Evolutionary conservation across 306 rosid genomes (phyloP).

Genomic region (Vigna hirtella): DNA sequence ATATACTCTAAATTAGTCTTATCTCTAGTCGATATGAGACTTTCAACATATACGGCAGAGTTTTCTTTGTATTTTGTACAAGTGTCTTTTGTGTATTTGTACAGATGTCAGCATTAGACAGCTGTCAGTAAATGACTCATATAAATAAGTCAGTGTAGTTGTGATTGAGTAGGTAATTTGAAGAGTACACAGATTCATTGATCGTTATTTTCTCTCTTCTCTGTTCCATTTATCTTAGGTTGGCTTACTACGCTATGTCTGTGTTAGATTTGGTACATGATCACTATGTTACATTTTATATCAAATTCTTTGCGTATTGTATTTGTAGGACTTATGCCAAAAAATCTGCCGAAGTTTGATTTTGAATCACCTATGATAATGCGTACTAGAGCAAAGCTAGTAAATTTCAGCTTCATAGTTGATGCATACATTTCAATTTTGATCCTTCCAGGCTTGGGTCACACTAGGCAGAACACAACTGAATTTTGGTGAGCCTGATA

Average conservation of each 20-base stretch:
- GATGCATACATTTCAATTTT: conserved; percentile 21
- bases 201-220: too few species aligned
- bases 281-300: conserved; percentile 8
- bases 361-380: conserved; percentile 4
- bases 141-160: too few species aligned
- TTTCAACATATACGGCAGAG: too few species aligned
- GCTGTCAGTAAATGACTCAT: too few species aligned
- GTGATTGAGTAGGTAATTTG: too few species aligned
- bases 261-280: background rate
- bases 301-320: conserved; percentile 8
- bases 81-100: too few species aligned
- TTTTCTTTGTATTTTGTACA: too few species aligned
- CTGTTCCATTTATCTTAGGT: background rate
- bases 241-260: background rate
- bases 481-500: conserved; percentile 93
- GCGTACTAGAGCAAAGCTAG: conserved; percentile 19
- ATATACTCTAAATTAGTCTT: too few species aligned
- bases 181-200: too few species aligned
- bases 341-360: conserved; percentile 10
- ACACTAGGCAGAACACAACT: conserved; percentile 96
- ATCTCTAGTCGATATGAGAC: too few species aligned
- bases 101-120: too few species aligned
- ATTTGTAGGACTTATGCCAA: conserved; percentile 4
- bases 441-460: conserved; percentile 77
- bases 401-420: conserved; percentile 11